Evolutionary conservation across 352 stramenopile species (phyloP).

Genomic region (Phytophthora ramorum): DNA sequence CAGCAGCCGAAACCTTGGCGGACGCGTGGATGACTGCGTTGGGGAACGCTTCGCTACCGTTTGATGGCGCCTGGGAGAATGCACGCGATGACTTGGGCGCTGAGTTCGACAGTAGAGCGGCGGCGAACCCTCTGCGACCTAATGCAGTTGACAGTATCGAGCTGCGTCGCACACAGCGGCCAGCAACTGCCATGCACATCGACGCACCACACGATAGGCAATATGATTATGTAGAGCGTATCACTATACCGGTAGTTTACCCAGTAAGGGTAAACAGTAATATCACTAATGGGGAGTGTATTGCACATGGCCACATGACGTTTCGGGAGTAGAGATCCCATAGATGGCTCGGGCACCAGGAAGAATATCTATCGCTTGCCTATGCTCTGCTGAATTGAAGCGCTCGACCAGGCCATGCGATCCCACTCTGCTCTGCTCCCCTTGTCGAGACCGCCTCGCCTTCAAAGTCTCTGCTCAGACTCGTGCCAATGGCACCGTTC

Average conservation of each 20-base stretch:
- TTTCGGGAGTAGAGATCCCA: not conserved
- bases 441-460: not conserved
- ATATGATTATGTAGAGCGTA: not conserved
- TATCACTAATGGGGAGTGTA: not conserved
- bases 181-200: slow-evolving; percentile 3
- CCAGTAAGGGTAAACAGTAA: not conserved
- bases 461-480: slow-evolving; percentile 2
- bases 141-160: not conserved
- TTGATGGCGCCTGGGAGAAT: slow-evolving; percentile 14
- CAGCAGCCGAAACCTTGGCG: slow-evolving; percentile 41
- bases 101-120: not conserved
- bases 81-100: slow-evolving; percentile 2
- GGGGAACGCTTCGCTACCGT: slow-evolving; percentile 24
- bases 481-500: slow-evolving; percentile 1
- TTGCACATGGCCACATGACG: not conserved
- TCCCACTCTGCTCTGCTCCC: not conserved
- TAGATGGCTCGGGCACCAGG: no score
- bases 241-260: not conserved
- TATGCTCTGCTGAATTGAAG: no score
- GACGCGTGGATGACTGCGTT: slow-evolving; percentile 48
- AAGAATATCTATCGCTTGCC: no score
- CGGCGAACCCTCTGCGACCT: not conserved
- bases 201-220: not conserved
- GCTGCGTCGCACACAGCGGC: not conserved
- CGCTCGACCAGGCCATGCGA: not conserved